Evolutionary conservation across 208 protist species (phyloP), one percentile per base, ranked within the genome.

Genomic region (Crithidia bombi): DNA sequence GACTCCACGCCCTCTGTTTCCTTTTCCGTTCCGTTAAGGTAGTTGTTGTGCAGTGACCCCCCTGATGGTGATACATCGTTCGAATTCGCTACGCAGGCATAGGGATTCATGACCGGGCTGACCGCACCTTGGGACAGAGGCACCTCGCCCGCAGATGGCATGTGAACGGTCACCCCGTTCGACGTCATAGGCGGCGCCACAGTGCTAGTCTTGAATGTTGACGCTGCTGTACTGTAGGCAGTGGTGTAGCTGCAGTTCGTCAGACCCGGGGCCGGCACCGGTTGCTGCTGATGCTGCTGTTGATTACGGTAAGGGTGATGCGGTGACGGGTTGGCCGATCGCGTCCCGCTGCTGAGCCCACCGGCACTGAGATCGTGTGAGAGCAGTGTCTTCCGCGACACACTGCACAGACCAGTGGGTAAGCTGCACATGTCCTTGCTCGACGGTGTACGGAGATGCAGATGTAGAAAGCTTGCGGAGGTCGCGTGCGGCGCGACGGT

Each of bases 381-480:
- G 12, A 25, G 49, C 19, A 55, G 39, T 26, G 57, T 75, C 11
- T 61, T 28, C 12, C 30, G 51, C 39, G 61, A 64, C 21, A 47
- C 61, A 25, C 44, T 75, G 51, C 51, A 56, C 15, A 44, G 57
- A 0, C n/a, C 52, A 39, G 36, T 43, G 17, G 61, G 51, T 19
- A 57, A 50, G 17, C 39, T 75, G 61, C 39, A 7, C 49, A 55
- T 47, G 33, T 69, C 61, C n/a, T 43, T 61, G 43, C 50, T 63
- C 25, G 61, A 75, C 7, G 33, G 32, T 19, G 59, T 68, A 43
- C 56, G 3, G 11, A 23, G 56, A 10, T 49, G 35, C 35, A 35
- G 6, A 39, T 35, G 30, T 2, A 25, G 15, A 7, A 6, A 21
- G 38, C 25, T 49, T 6, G 32, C 4, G 21, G 38, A 46, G 7